These are phyloP conservation scores for Nannochloris sp. DNA, from an alignment of 139 green algal genomes.

Conservation along the genomic window DNA sequence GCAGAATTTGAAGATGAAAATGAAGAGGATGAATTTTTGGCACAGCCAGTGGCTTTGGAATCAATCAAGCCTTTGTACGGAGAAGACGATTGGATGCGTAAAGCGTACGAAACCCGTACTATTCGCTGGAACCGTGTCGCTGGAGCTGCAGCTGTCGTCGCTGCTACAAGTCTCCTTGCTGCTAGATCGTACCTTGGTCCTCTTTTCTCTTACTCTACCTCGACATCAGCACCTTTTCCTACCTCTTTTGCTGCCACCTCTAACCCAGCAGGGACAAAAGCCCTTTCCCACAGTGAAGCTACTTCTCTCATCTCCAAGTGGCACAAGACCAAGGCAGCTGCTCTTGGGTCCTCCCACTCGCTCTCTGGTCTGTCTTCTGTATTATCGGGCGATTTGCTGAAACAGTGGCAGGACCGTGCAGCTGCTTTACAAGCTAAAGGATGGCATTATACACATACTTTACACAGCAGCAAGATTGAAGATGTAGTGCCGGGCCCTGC, in stretches of 20 bases:
- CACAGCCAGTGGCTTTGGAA: conserved; percentile 7
- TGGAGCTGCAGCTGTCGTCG: conserved; percentile 2
- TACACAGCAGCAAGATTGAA: conserved; percentile 17
- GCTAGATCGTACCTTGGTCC: not conserved
- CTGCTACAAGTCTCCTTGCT: not conserved
- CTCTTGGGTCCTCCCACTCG: conserved; percentile 11
- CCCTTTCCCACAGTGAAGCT: not conserved
- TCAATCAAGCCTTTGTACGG: conserved; percentile 11
- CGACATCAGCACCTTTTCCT: not conserved
- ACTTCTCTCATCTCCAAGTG: conserved; percentile 1
- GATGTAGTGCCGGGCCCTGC: not conserved
- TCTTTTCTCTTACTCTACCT: not conserved
- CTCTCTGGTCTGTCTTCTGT: not conserved
- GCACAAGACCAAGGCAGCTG: conserved; percentile 9
- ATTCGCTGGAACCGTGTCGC: conserved; percentile 18
- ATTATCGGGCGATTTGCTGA: conserved; percentile 11
- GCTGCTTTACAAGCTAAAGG: conserved; percentile 15
- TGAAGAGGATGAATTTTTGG: not conserved
- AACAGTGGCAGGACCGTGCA: conserved; percentile 18
- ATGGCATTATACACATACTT: conserved; percentile 23
- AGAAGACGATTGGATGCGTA: conserved; percentile 18
- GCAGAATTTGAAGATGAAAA: not conserved
- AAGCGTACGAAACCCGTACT: not conserved
- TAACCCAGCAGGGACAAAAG: not conserved
- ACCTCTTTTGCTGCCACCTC: not conserved